Base-by-base conservation (phyloP, 495 filamentous ascomycete genomes). In the Entonaema liquescens region DNA sequence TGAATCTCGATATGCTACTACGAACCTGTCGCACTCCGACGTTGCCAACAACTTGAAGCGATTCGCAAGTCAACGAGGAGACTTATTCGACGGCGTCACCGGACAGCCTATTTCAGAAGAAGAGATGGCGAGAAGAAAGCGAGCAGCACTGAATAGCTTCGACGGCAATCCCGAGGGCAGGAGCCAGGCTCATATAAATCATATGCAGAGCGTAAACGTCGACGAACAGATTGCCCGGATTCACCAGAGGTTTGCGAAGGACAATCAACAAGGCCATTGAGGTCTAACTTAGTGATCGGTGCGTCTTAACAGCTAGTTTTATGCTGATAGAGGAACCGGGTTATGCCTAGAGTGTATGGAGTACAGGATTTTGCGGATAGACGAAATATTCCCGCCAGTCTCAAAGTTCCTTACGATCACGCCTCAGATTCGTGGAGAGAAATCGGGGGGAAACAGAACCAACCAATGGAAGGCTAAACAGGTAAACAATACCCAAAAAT, bases 41-140 rank as follows among this genome's bases (percentile, higher is more conserved):
- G 94, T 96, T 26, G 94, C 93, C 65, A 92, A 91, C 76, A 98
- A 99, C 74, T 85, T 99, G 67, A 98, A 98, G 82, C 92, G 95
- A n/a, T 86, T 98, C 29, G 93, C 95, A n/a, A 93, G 90, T 59
- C 93, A 97, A 76, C 88, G 95, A 33, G 90, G 86, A 68, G 95
- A 99, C 76, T 85, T 98, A n/a, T 98, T 97, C 76, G 94, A 99
- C 72, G 84, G 85, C 3, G 84, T 86, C 21, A 89, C 89, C 0
- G 91, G 91, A 1, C 83, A 90, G 74, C 81, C 87, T 17, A 79
- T 92, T 33, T 80, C 86, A 0, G 89, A 90, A 54, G 94, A 96
- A 72, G 93, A 97, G 80, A 83, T 86, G 67, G 89, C 87, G 38
- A 82, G 93, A 64, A 85, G 92, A 74, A 97, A 95, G 83, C 90